These are phyloP conservation scores for Penicillium polonicum DNA, from an alignment of 2,329 filamentous ascomycete genomes.

Conservation along the genomic window DNA sequence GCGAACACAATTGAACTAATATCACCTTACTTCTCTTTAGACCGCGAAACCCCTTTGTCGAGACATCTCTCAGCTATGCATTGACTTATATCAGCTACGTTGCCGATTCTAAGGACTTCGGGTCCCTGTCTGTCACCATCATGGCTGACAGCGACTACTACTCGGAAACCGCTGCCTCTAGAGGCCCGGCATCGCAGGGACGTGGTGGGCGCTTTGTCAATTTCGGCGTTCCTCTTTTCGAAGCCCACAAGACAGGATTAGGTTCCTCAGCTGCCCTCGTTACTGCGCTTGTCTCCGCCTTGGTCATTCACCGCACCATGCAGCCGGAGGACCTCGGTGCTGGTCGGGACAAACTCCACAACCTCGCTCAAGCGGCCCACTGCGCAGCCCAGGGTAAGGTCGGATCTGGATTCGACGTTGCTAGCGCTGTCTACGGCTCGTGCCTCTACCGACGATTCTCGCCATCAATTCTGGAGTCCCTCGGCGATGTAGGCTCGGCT, in stretches of 20 bases:
- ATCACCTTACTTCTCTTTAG: slow-evolving; percentile 34
- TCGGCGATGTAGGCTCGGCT: slow-evolving; percentile 65
- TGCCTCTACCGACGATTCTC: slow-evolving; percentile 93
- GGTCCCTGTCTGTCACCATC: slow-evolving; percentile 74
- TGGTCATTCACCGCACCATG: slow-evolving; percentile 44
- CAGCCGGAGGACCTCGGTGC: slow-evolving; percentile 45
- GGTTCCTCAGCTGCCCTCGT: slow-evolving; percentile 94
- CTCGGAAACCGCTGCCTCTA: slow-evolving; percentile 61
- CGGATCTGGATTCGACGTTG: slow-evolving; percentile 93
- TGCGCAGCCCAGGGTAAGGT: slow-evolving; percentile 97
- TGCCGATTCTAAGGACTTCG: slow-evolving; percentile 55
- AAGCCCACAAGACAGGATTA: slow-evolving; percentile 92
- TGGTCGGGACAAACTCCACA: slow-evolving; percentile 70
- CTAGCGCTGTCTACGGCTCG: slow-evolving; percentile 86
- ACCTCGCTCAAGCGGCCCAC: slow-evolving; percentile 89
- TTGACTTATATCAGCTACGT: slow-evolving; percentile 70
- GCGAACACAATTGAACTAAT: neutral
- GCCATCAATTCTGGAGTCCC: slow-evolving; percentile 64
- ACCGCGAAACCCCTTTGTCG: slow-evolving; percentile 78
- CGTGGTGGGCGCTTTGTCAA: slow-evolving; percentile 63
- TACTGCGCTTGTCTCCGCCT: slow-evolving; percentile 69
- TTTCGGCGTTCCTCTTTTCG: slow-evolving; percentile 71
- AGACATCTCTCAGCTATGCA: slow-evolving; percentile 83
- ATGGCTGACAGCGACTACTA: slow-evolving; percentile 97
- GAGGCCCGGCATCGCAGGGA: slow-evolving; percentile 34